A percentile compares a stretch with the other conserved stretches of the same genome.
These are phyloP conservation scores for Adansonia rubrostipa DNA, from an alignment of 441 rosid genomes.

Conservation along the genomic window DNA sequence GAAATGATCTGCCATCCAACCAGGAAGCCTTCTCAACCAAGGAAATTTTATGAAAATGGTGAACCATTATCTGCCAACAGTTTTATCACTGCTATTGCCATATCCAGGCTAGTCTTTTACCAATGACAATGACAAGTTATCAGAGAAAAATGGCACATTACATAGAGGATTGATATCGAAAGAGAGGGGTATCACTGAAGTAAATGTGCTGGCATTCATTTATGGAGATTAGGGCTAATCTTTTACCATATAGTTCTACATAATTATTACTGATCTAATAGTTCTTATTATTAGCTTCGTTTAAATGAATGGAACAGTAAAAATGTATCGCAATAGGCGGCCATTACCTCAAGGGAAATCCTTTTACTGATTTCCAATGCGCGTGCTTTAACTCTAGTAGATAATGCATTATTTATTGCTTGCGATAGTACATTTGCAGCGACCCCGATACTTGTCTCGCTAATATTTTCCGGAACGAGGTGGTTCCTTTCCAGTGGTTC, in stretches of 20 bases:
- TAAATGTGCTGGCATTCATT: background rate
- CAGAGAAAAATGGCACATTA: background rate
- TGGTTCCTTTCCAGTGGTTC: constrained; percentile 70
- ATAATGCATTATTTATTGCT: constrained; percentile 60
- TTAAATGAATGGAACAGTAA: background rate
- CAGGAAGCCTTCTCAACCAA: background rate
- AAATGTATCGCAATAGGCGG: background rate
- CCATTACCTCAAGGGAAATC: constrained; percentile 71
- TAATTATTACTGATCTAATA: background rate
- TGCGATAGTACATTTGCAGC: constrained; percentile 58
- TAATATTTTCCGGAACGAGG: constrained; percentile 51
- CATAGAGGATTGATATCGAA: background rate
- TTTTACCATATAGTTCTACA: background rate
- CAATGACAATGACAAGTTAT: background rate
- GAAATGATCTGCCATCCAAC: constrained; percentile 1
- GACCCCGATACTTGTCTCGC: constrained; percentile 42
- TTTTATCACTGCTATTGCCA: constrained; percentile 3
- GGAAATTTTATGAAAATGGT: background rate
- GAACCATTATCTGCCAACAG: background rate
- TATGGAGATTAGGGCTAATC: background rate
- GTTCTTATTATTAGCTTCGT: background rate
- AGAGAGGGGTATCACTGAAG: background rate
- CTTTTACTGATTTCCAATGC: constrained; percentile 55
- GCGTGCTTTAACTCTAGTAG: constrained; percentile 53
- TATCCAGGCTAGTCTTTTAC: background rate